Base-by-base conservation (phyloP, 805 yeast species). In the Candida fluviatilis region DNA sequence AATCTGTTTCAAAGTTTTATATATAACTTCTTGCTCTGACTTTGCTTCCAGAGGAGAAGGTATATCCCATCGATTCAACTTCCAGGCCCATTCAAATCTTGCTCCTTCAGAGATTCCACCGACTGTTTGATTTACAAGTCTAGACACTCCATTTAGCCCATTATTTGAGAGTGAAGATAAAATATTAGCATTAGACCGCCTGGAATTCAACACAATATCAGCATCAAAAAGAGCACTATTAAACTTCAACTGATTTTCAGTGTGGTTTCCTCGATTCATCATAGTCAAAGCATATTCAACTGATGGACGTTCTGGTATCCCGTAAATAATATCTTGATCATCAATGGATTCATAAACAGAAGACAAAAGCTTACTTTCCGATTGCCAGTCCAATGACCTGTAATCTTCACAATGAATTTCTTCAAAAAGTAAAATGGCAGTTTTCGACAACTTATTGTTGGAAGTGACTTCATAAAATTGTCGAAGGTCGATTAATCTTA, bases 51-150 rank as follows among this genome's bases (percentile, higher is more conserved):
- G 54, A 1, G 80, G 69, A 0, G 54, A 43, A 0, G 95, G 86
- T 1, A 84, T 43, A 38, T 82, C 83, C 97, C 97, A 90, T 35
- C 76, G 75, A 31, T 73, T 75, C 29, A 90, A 58, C 51, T 84
- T 84, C 88, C 96, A 82, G 1, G 80, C 75, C 77, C 88, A 80
- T 41, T 75, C 78, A 52, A 72, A 84, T 17, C 34, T 13, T n/a
- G 18, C 30, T 4, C 23, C 34, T 12, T 30, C 36, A 14, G 36
- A 34, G 6, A 8, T 14, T 10, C 17, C 21, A 18, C 38, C 31
- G 2, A 45, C 23, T n/a, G 44, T 47, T 7, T 60, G 57, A 27
- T 61, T 57, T 6, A 71, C 56, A n/a, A 76, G 45, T 24, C 64
- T 67, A 0, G 90, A 72, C 1, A 82, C 47, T 0, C 89, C 86